Evolutionary conservation across 1,284 basidiomycete genomes (phyloP).

Genomic region (Marasmius sp.): DNA sequence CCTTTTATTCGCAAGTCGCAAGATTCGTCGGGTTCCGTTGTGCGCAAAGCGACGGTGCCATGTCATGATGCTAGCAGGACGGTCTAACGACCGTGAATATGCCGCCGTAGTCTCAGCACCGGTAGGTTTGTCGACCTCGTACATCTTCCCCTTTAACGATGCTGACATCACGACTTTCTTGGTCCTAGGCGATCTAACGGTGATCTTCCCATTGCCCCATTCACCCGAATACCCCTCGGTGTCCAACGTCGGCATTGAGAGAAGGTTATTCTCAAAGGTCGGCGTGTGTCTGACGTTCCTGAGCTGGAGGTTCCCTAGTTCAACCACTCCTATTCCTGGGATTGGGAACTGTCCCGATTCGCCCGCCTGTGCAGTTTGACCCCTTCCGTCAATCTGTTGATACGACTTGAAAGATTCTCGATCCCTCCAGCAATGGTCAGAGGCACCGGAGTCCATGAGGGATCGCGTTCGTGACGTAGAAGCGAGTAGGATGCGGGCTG

Average conservation of each 20-base stretch:
- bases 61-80: neutral
- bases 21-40: neutral
- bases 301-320: neutral
- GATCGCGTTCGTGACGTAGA: neutral
- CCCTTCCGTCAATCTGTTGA: neutral
- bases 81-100: neutral
- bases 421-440: neutral
- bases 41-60: conserved; percentile 10
- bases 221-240: neutral
- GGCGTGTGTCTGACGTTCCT: neutral
- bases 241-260: too few relatives aligned
- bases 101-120: neutral
- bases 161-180: neutral
- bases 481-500: neutral
- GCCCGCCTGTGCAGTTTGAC: neutral
- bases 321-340: neutral
- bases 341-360: neutral
- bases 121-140: neutral
- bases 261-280: neutral
- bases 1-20: neutral
- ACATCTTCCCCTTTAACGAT: neutral
- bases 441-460: neutral
- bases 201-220: neutral
- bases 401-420: neutral
- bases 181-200: neutral